Evolutionary conservation across 306 rosid genomes (phyloP).

Genomic region (Biancaea sappan): DNA sequence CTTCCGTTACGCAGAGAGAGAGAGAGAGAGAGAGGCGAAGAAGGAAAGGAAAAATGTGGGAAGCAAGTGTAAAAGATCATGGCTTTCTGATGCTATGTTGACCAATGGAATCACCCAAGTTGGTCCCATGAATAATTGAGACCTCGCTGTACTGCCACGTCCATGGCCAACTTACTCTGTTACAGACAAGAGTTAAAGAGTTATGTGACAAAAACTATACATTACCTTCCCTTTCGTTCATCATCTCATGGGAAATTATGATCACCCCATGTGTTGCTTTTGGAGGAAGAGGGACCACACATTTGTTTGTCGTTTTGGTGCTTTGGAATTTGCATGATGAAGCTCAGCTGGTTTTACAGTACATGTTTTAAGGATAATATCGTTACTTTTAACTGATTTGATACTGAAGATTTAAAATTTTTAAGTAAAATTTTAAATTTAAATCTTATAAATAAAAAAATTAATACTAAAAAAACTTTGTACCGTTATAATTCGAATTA

Average conservation of each 20-base stretch:
- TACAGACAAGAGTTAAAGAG: slow-evolving; percentile 51
- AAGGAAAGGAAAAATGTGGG: slow-evolving; percentile 31
- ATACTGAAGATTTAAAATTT: no score
- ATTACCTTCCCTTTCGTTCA: slow-evolving; percentile 40
- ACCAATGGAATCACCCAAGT: slow-evolving; percentile 37
- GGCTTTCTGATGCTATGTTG: slow-evolving; percentile 32
- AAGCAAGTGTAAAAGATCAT: slow-evolving; percentile 30
- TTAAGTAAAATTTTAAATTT: no score
- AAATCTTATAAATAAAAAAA: no score
- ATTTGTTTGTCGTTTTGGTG: slow-evolving; percentile 40
- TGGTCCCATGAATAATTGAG: slow-evolving; percentile 43
- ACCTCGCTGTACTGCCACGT: slow-evolving; percentile 33
- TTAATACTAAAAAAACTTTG: no score
- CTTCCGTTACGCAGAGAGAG: slow-evolving; percentile 24
- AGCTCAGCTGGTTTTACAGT: slow-evolving; percentile 28
- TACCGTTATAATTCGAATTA: no score
- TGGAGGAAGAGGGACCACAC: slow-evolving; percentile 49
- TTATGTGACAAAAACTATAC: slow-evolving; percentile 42
- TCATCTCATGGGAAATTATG: slow-evolving; percentile 36
- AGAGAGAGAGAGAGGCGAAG: slow-evolving; percentile 33
- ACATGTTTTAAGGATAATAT: slow-evolving; percentile 44
- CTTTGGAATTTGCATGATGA: slow-evolving; percentile 43
- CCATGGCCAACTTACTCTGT: slow-evolving; percentile 37
- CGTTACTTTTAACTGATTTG: no score
- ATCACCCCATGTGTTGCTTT: slow-evolving; percentile 44